phyloP scores from a whole-genome alignment of 2,329 filamentous ascomycete genomes.

The Fonsecaea nubica region DNA sequence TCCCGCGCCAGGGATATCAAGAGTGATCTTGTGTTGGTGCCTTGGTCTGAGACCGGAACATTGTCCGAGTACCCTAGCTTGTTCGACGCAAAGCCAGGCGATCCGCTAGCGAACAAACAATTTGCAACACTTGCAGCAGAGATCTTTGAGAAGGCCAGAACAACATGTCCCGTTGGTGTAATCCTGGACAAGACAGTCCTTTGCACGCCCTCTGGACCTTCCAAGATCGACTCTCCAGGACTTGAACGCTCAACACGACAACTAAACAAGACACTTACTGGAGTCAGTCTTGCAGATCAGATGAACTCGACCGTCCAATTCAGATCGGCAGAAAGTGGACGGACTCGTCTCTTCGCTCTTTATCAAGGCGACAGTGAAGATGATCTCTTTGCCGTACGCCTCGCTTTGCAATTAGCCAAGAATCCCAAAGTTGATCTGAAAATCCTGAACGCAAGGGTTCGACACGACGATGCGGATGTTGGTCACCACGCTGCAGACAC shows the following conservation, averaged over 20 bases:
- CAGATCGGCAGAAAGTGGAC: conserved; percentile 50
- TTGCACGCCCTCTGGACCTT: conserved; percentile 8
- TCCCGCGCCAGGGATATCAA: conserved; percentile 72
- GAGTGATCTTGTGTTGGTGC: conserved; percentile 79
- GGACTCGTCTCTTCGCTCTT: conserved; percentile 77
- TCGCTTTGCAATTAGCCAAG: conserved; percentile 83
- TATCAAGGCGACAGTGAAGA: conserved; percentile 81
- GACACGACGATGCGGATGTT: conserved; percentile 15
- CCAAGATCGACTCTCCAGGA: conserved; percentile 24
- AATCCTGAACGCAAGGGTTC: conserved; percentile 24
- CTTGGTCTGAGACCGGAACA: conserved; percentile 85
- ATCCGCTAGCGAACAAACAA: conserved; percentile 56
- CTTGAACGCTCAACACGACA: conserved; percentile 45
- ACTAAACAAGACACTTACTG: conserved; percentile 60
- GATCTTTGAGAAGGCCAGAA: conserved; percentile 64
- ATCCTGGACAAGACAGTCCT: conserved; percentile 67
- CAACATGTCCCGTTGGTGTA: conserved; percentile 73
- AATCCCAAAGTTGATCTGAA: conserved; percentile 68
- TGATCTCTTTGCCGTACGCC: conserved; percentile 76
- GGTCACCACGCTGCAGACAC: background rate
- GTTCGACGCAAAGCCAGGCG: conserved; percentile 44
- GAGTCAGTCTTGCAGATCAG: conserved; percentile 58
- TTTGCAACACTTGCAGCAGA: conserved; percentile 57
- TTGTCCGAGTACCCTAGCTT: conserved; percentile 68
- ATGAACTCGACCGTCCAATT: conserved; percentile 34